These are phyloP conservation scores for Candida alai DNA, from an alignment of 805 yeast species.

Conservation along the genomic window DNA sequence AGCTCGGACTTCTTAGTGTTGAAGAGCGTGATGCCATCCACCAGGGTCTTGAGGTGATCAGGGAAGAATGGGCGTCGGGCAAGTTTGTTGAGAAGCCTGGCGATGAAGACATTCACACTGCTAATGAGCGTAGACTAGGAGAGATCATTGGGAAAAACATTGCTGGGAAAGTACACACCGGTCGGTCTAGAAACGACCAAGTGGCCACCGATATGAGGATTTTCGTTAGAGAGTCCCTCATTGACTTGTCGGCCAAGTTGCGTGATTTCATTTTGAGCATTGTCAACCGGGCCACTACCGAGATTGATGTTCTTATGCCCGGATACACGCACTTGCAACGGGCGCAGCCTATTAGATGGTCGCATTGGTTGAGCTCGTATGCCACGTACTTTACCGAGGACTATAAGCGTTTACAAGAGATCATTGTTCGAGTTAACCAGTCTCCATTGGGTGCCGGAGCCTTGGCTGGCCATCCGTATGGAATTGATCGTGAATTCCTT, in stretches of 20 bases:
- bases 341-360: constrained; percentile 99
- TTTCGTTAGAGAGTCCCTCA: constrained; percentile 77
- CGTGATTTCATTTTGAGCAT: constrained; percentile 65
- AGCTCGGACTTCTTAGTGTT: constrained; percentile 67
- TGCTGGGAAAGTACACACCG: constrained; percentile 99
- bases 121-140: constrained; percentile 96
- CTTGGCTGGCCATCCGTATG: constrained; percentile 98
- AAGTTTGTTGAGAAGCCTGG: constrained; percentile 74
- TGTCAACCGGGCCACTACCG: constrained; percentile 71
- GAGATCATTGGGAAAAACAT: constrained; percentile 91
- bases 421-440: constrained; percentile 75
- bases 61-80: constrained; percentile 75
- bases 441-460: constrained; percentile 98
- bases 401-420: constrained; percentile 75
- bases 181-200: constrained; percentile 97
- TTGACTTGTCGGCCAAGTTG: constrained; percentile 53
- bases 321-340: constrained; percentile 98
- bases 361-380: constrained; percentile 93
- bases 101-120: constrained; percentile 98
- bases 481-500: constrained; percentile 90
- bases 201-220: constrained; percentile 99
- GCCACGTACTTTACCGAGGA: constrained; percentile 95
- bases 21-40: constrained; percentile 81
- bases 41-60: constrained; percentile 68
- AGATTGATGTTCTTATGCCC: constrained; percentile 93